Evolutionary conservation across 371 early-diverging fungal genomes (phyloP), one percentile per base, ranked within the genome.

Genomic region (Sporodiniella umbellata): DNA sequence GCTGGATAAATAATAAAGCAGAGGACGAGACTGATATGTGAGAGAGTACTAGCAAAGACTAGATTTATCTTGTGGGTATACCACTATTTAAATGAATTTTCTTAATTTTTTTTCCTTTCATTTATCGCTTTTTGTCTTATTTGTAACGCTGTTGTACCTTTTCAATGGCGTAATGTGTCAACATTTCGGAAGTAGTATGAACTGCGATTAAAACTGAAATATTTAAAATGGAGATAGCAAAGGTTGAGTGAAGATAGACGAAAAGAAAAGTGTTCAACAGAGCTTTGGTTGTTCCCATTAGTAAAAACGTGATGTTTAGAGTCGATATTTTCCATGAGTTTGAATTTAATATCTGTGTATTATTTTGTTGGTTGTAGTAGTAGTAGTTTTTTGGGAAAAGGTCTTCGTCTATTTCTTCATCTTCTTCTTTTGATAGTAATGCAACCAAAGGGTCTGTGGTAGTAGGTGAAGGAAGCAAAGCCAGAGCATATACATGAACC

Each of bases 201-300:
- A 48, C 35, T 40, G 52, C 51, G 7, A 59, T 53, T 6, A 55
- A 54, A 10, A 59, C 19, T 5, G 60, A 50, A n/a, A 65, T 49
- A 15, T 50, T 12, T 15, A 44, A 56, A 6, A 72, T 45, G 6
- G 72, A 51, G 23, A 69, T 45, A 26, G 50, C 54, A 11, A 73
- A 47, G 12, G 39, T 35, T 15, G 51, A 45, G 25, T 60, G 53
- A 1, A 67, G 42, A 54, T 64, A 73, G 4, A 69, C 46, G 25
- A 58, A 55, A 11, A 73, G 46, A 18, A 73, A 57, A 0, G 65
- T 57, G 22, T 66, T 61, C 22, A 69, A 25, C 39, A 73, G 45
- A 0, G 58, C 56, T 15, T 53, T 35, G n/a, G 45, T 42, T 19
- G 61, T 45, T 0, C 73, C 73, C 11, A 73, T 8, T n/a, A 66